Evolutionary conservation across 1,139 yeast genomes (phyloP).

Genomic region (Geotrichum histeridarum): DNA sequence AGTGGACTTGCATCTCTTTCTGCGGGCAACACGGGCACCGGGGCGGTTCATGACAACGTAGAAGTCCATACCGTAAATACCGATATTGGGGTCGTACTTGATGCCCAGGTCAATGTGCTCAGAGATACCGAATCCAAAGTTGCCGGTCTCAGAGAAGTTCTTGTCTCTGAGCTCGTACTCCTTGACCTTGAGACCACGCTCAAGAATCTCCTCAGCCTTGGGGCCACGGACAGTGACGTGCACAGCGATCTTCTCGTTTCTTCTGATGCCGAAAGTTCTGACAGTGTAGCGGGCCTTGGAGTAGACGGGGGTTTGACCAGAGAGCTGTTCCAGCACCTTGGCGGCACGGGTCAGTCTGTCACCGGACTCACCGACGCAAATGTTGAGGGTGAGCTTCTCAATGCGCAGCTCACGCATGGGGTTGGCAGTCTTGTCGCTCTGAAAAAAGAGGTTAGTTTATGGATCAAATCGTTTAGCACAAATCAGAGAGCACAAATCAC

Average conservation of each 20-base stretch:
- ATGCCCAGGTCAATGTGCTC: constrained; percentile 99
- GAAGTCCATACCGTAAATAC: constrained; percentile 99
- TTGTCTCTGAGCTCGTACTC: constrained; percentile 92
- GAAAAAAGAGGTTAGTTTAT: not conserved
- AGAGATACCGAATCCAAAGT: constrained; percentile 99
- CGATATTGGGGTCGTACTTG: constrained; percentile 99
- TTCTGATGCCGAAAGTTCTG: constrained; percentile 99
- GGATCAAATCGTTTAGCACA: too few species aligned
- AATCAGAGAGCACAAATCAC: too few species aligned
- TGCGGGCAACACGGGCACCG: constrained; percentile 98
- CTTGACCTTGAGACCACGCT: constrained; percentile 99
- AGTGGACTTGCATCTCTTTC: constrained; percentile 90
- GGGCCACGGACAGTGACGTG: constrained; percentile 99
- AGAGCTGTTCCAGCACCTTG: constrained; percentile 98
- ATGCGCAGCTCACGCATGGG: constrained; percentile 98
- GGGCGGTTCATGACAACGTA: constrained; percentile 99
- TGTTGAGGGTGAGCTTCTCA: constrained; percentile 99
- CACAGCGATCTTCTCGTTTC: constrained; percentile 99
- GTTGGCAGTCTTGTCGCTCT: constrained; percentile 47
- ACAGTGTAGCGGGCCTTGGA: constrained; percentile 99
- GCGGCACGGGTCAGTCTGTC: constrained; percentile 99
- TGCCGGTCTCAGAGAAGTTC: constrained; percentile 98
- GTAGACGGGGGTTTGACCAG: constrained; percentile 99
- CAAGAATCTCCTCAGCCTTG: constrained; percentile 98
- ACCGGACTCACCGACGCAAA: constrained; percentile 99